Evolutionary conservation across 441 rosid genomes (phyloP).

Genomic region (Syzygium syzygioides): DNA sequence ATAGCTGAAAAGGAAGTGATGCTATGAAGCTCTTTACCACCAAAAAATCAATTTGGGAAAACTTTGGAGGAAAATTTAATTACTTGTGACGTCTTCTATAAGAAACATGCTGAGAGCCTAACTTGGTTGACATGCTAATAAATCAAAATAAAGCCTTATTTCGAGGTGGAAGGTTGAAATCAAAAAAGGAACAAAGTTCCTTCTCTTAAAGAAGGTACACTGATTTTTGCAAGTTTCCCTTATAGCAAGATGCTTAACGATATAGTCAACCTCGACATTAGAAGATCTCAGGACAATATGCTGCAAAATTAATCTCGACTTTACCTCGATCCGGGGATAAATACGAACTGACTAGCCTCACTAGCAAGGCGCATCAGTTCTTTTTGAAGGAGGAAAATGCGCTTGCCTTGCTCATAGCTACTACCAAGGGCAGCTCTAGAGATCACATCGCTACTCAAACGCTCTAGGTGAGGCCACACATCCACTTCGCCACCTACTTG

Average conservation of each 20-base stretch:
- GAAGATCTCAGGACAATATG: neutral
- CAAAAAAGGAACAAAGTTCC: neutral
- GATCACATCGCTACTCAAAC: neutral
- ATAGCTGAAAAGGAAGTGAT: neutral
- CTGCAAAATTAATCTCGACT: neutral
- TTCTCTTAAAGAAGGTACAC: neutral
- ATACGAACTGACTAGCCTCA: neutral
- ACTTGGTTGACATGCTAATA: neutral
- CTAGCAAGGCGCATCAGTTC: neutral
- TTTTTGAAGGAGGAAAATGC: conserved; percentile 1
- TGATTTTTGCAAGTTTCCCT: neutral
- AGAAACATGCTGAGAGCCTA: neutral
- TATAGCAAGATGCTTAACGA: neutral
- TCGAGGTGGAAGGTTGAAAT: neutral
- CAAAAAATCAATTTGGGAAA: neutral
- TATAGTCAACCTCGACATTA: neutral
- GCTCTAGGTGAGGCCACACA: neutral
- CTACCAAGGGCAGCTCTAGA: conserved; percentile 2
- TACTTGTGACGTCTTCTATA: neutral
- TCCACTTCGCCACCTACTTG: neutral
- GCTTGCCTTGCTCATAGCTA: neutral
- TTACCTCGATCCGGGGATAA: neutral
- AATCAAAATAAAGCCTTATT: neutral
- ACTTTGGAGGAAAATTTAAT: neutral
- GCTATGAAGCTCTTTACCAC: neutral